Conservation (phyloP, 176 grass and related monocot genomes). For the Coix lacrymajobi region DNA sequence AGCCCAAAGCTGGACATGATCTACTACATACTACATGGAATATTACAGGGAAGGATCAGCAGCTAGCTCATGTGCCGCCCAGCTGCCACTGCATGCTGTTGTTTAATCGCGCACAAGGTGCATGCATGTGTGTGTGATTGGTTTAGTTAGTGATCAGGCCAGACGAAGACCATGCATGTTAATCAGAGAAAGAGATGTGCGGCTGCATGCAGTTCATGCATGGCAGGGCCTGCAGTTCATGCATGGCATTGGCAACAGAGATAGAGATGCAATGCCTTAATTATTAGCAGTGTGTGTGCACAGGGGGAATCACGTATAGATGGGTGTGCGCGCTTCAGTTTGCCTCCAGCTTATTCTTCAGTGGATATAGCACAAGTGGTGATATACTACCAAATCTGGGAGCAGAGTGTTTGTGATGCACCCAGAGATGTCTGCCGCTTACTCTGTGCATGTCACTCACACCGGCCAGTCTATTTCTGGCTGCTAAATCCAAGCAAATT, state of each 20-base stretch:
- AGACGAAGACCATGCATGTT: neutral
- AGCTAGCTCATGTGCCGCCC: constrained; percentile 1
- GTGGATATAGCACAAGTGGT: neutral
- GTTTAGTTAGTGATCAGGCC: neutral
- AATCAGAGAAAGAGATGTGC: neutral
- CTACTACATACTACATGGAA: constrained; percentile 19
- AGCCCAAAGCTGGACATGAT: neutral
- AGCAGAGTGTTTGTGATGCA: neutral
- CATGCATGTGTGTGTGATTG: neutral
- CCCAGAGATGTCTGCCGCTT: neutral
- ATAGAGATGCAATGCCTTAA: neutral
- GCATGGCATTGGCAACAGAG: constrained; percentile 8
- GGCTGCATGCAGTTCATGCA: too few relatives aligned
- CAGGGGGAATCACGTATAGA: constrained; percentile 2
- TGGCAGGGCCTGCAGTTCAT: neutral
- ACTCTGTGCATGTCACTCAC: neutral
- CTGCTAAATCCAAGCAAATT: neutral
- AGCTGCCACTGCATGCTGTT: neutral
- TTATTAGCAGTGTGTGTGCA: neutral
- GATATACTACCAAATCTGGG: constrained; percentile 7
- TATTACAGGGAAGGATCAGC: constrained; percentile 9
- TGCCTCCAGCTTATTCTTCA: neutral
- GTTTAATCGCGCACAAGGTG: neutral
- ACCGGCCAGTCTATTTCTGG: neutral
- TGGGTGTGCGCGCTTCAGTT: neutral